Base-by-base conservation (phyloP, 305 asterid genomes). In the Fraxinus ornus region DNA sequence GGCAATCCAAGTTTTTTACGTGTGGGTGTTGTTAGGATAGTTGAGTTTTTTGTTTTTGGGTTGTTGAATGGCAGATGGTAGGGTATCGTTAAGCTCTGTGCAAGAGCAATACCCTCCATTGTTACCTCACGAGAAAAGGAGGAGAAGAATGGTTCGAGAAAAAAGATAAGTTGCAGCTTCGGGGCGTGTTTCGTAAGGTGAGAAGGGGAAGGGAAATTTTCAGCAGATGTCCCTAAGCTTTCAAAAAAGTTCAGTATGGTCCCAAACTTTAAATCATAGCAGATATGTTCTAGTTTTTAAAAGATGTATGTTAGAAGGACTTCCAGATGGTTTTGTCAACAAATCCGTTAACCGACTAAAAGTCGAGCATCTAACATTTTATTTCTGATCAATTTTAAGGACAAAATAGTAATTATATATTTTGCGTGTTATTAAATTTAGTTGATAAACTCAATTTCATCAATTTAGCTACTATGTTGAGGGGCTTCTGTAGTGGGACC, bases 51-150 rank as follows among this genome's bases (percentile, higher is more conserved):
- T 4, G 83, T 32, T 80, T 81, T 87, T 0, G 86, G 86, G 9
- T 83, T 13, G 82, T 17, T 35, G 36, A 85, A 32, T 26, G 84
- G 83, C 4, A 49, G 85, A 10, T 79, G 85, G 78, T 52, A 83
- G 3, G 83, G 78, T n/a, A 76, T 75, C 73, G 85, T 39, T 76
- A 35, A 70, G 85, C 84, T 36, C 64, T 80, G 88, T 44, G 88
- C 88, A 79, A 81, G 17, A 73, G 90, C 86, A 39, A 84, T 85
- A 85, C 85, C 90, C 89, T 84, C 93, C 93, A 90, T 90, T 73
- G 83, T 26, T 79, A 83, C 37, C 60, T 55, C 79, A 9, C 21
- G 71, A 76, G 30, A 33, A 74, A 36, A 9, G 30, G 3, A 15
- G 30, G 5, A 12, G 49, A 76, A 60, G 62, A 77, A 49, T 6